Evolutionary conservation across 2,329 filamentous ascomycete genomes (phyloP).

Genomic region (Ophiostoma sp.): DNA sequence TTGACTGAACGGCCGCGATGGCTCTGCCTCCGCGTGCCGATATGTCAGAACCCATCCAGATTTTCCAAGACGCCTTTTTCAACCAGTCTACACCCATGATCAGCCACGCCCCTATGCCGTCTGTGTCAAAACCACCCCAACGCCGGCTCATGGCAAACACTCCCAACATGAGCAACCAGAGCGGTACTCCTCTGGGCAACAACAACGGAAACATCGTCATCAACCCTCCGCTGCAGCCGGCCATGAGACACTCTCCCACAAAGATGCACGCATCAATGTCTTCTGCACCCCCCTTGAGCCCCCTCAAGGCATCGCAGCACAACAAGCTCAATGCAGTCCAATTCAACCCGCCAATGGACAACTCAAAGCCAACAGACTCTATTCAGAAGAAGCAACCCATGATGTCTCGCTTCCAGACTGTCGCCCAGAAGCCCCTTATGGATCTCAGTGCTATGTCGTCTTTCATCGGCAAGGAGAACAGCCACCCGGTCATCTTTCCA

Average conservation of each 20-base stretch:
- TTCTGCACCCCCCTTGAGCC: constrained; percentile 55
- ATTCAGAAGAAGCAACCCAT: constrained; percentile 60
- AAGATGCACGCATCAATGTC: constrained; percentile 52
- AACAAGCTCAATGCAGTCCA: constrained; percentile 61
- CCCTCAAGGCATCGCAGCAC: constrained; percentile 49
- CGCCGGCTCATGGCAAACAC: constrained; percentile 37
- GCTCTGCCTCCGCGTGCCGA: constrained; percentile 47
- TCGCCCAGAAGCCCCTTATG: constrained; percentile 47
- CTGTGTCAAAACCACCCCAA: constrained; percentile 43
- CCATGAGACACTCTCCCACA: constrained; percentile 59
- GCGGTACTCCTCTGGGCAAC: background rate
- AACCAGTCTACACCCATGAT: constrained; percentile 45
- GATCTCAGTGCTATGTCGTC: constrained; percentile 33
- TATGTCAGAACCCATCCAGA: constrained; percentile 45
- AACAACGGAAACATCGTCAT: constrained; percentile 36
- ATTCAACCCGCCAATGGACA: constrained; percentile 58
- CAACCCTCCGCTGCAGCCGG: constrained; percentile 52
- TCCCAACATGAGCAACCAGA: constrained; percentile 33
- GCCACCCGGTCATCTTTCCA: constrained; percentile 46
- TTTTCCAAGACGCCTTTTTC: constrained; percentile 50
- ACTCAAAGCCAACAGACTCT: constrained; percentile 57
- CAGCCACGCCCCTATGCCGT: constrained; percentile 53
- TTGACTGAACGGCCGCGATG: constrained; percentile 42
- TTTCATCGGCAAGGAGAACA: constrained; percentile 52
- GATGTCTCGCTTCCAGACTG: constrained; percentile 55